phyloP scores from a whole-genome alignment of 106 monocot species.

The Iris macrosiphon region DNA sequence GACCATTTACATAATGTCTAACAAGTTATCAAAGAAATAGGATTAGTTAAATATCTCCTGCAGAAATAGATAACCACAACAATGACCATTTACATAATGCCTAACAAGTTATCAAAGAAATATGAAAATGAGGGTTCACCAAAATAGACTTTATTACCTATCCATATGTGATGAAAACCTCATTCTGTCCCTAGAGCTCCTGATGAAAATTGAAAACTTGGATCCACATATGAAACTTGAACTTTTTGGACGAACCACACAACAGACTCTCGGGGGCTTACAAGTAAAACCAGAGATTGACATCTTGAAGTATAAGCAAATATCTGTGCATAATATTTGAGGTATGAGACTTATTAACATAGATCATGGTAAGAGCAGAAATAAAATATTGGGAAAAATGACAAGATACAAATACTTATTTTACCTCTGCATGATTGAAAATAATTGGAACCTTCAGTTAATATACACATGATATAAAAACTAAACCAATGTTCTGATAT shows the following conservation, averaged over 20 bases:
- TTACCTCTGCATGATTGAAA: too few species aligned
- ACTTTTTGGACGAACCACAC: background rate
- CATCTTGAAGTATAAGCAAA: conserved; percentile 12
- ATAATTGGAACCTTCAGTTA: too few species aligned
- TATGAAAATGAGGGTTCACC: background rate
- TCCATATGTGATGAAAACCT: background rate
- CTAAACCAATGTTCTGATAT: too few species aligned
- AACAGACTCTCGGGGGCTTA: conserved; percentile 11
- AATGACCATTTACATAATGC: background rate
- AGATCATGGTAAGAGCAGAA: too few species aligned
- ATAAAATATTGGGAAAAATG: too few species aligned
- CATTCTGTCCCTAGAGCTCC: background rate
- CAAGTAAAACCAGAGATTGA: conserved; percentile 18
- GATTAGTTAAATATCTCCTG: conserved; percentile 12
- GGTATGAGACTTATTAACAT: background rate
- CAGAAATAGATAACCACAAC: too few species aligned
- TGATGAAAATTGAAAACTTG: conserved; percentile 9
- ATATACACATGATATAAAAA: too few species aligned
- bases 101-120: background rate
- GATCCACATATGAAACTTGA: background rate
- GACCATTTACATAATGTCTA: background rate
- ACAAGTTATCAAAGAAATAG: background rate
- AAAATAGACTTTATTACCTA: conserved; percentile 11
- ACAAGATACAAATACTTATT: too few species aligned
- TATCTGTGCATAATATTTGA: background rate